These are phyloP conservation scores for Asterochloris sp. DNA, from an alignment of 139 green algal genomes.

Conservation along the genomic window DNA sequence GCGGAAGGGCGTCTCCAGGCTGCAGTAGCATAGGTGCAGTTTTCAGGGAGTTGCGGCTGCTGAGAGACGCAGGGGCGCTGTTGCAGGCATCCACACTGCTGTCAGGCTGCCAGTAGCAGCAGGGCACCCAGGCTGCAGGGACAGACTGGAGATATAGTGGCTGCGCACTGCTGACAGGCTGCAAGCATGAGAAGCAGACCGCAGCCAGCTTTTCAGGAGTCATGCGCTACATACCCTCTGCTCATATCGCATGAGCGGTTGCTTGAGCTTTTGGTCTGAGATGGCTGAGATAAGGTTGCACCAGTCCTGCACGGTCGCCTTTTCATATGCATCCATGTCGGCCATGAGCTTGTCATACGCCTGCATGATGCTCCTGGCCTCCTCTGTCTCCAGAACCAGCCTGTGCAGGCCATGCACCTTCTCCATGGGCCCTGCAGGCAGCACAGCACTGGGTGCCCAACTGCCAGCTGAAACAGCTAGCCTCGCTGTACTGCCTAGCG, in stretches of 20 bases:
- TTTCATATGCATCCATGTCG: slow-evolving; percentile 63
- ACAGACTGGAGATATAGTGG: not conserved
- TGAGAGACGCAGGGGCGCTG: not conserved
- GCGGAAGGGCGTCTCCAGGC: slow-evolving; percentile 13
- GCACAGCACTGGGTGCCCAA: not conserved
- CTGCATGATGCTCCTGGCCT: slow-evolving; percentile 52
- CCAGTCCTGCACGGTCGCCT: slow-evolving; percentile 48
- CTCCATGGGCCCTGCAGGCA: slow-evolving; percentile 62
- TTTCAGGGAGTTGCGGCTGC: not conserved
- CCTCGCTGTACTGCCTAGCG: too few species aligned
- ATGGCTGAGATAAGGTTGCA: slow-evolving; percentile 53
- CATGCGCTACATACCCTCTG: too few species aligned
- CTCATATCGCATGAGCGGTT: slow-evolving; percentile 59
- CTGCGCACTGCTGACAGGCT: not conserved
- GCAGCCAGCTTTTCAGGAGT: too few species aligned
- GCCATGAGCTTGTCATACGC: slow-evolving; percentile 56
- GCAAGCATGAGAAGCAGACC: too few species aligned
- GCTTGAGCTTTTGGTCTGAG: slow-evolving; percentile 78
- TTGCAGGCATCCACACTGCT: too few species aligned
- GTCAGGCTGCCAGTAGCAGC: too few species aligned
- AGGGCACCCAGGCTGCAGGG: not conserved
- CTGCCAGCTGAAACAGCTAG: too few species aligned
- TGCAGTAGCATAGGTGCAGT: not conserved
- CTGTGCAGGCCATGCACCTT: slow-evolving; percentile 54
- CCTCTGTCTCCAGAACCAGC: slow-evolving; percentile 57